Evolutionary conservation across 495 filamentous ascomycete genomes (phyloP), one percentile per base, ranked within the genome.

Genomic region (Aspergillus baeticus): DNA sequence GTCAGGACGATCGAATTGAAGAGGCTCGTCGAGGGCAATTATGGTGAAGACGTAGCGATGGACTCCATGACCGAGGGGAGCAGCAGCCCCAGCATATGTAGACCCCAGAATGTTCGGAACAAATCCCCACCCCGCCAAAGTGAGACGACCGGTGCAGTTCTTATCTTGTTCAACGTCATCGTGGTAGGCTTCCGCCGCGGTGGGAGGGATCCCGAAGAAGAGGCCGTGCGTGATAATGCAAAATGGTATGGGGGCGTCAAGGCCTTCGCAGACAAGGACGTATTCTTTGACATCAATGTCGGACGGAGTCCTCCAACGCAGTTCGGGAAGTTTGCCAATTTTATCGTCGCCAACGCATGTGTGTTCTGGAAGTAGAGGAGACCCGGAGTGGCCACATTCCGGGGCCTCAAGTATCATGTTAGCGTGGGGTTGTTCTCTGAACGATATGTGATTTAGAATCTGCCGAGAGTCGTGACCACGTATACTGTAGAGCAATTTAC

Each of bases 1-100:
- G 15, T 69, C 58, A 1, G 62, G 68, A 11, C 61, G 13, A 0
- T 55, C 65, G 15, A 74, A 63, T 14, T 70, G 55, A 15, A 81
- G 62, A 7, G 64, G 63, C 39, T 74, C 69, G 13, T 68, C 73
- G 10, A 82, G 61, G 10, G 76, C 79, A 17, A 82, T 55, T 14
- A 83, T 64, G 26, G 79, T 72, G 58, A 70, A 80, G 48, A 80
- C 68, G 54, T 82, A 83, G 33, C 78, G 69, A 64, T 81, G 78
- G 2, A 55, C 61, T 2, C 77, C 80, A 51, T 81, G 75, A 5
- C 76, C 77, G 36, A 80, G 58, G 3, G 76, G 66, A 20, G 80
- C 69, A 18, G 64, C 65, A 8, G 79, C 73, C 8, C 74, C 62
- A 5, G 67, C 57, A 44, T 79, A 83, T 8, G 73, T 42, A 6